Conservation (phyloP, 768 basidiomycete species). For the Naematelia encephala region DNA sequence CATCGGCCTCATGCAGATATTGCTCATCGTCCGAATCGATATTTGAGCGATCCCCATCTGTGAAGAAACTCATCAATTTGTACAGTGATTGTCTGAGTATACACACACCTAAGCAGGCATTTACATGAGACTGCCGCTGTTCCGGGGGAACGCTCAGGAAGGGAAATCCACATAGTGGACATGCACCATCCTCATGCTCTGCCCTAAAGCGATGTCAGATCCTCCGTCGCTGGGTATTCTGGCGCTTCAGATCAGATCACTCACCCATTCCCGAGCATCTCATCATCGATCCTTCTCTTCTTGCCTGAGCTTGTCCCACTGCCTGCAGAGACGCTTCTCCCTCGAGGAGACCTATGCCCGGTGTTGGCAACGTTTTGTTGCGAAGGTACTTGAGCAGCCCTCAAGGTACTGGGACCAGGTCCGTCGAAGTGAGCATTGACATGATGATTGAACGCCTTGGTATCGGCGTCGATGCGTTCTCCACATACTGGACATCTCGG, state of each 20-base stretch:
- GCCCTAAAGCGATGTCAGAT: too few species aligned
- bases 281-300: too few species aligned
- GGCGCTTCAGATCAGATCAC: too few species aligned
- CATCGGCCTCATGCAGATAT: constrained; percentile 1
- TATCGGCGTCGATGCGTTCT: constrained; percentile 24
- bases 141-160: constrained; percentile 11
- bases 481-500: constrained; percentile 31
- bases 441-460: constrained; percentile 33
- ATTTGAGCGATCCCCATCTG: neutral
- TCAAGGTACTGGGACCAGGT: neutral
- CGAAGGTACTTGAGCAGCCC: neutral
- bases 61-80: neutral
- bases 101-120: constrained; percentile 33
- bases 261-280: too few species aligned
- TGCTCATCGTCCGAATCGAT: neutral
- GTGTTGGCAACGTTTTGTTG: too few species aligned
- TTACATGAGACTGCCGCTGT: constrained; percentile 30
- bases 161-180: constrained; percentile 34
- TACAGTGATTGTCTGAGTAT: neutral
- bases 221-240: too few species aligned
- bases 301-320: too few species aligned
- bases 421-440: constrained; percentile 42
- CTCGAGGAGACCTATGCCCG: too few species aligned
- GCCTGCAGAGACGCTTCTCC: too few species aligned
- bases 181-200: too few species aligned